Conservation (phyloP, 2,329 filamentous ascomycete species). For the Sporothrix dimorphospora region DNA sequence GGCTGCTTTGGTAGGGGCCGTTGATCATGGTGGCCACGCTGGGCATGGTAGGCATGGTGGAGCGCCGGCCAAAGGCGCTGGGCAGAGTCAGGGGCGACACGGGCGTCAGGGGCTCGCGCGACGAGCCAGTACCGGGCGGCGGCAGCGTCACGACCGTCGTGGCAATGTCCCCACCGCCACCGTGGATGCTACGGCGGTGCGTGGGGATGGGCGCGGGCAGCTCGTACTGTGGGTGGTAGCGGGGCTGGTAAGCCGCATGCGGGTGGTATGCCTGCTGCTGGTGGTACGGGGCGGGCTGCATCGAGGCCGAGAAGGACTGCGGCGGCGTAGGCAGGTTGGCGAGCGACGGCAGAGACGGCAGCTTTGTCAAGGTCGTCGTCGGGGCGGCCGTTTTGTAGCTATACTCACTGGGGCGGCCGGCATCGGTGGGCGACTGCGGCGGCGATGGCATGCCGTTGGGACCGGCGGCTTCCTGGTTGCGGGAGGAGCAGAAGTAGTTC, state of each 20-base stretch:
- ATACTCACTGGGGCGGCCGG: not conserved
- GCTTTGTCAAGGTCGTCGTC: not conserved
- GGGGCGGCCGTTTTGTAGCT: not conserved
- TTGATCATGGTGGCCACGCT: constrained; percentile 18
- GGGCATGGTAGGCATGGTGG: constrained; percentile 14
- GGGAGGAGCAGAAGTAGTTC: constrained; percentile 29
- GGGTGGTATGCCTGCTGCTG: constrained; percentile 18
- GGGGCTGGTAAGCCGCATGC: constrained; percentile 8
- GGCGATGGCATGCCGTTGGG: constrained; percentile 32
- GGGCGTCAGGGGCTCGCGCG: constrained; percentile 29
- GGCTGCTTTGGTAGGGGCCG: constrained; percentile 21
- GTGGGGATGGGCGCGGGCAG: constrained; percentile 19
- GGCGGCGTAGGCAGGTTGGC: constrained; percentile 26
- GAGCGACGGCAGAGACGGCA: constrained; percentile 13
- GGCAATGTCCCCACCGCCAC: constrained; percentile 19
- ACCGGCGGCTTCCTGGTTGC: not conserved
- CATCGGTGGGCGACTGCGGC: constrained; percentile 32
- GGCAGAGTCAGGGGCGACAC: constrained; percentile 27
- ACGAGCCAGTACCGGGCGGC: not conserved
- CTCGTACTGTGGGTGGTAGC: constrained; percentile 15
- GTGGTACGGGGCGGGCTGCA: constrained; percentile 22
- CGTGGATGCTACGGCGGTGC: not conserved
- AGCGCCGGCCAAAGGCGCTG: constrained; percentile 18
- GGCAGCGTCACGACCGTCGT: constrained; percentile 32
- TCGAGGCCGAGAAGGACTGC: constrained; percentile 23